phyloP scores from a whole-genome alignment of 108 stramenopile genomes.

The Parietichytrium sp. region DNA sequence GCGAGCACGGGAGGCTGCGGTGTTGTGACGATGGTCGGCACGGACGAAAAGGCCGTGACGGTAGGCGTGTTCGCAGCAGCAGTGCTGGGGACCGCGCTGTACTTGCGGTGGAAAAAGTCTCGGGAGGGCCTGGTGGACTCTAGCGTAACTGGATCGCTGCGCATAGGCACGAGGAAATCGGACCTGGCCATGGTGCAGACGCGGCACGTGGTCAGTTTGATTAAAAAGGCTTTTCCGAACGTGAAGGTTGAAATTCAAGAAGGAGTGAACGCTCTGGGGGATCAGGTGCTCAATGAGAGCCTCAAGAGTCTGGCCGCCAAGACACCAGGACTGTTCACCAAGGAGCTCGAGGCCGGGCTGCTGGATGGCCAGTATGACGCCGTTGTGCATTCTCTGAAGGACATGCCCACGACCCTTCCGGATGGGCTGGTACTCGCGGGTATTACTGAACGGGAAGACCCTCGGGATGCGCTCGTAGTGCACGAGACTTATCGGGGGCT shows the following conservation, averaged over 20 bases:
- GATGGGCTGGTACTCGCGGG: conserved; percentile 94
- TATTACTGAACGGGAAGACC: conserved; percentile 90
- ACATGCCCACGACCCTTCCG: conserved; percentile 98
- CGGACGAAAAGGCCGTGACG: no score
- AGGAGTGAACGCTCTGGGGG: conserved; percentile 5
- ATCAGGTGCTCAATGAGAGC: conserved; percentile 13
- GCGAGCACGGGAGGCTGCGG: no score
- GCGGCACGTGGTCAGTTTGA: background rate
- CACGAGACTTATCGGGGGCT: conserved; percentile 76
- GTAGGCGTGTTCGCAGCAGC: no score
- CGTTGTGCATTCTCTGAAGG: conserved; percentile 99
- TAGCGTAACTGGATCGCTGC: no score
- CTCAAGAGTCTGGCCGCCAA: conserved; percentile 30
- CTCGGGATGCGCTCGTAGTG: conserved; percentile 75
- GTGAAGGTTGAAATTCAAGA: background rate
- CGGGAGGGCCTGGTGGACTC: no score
- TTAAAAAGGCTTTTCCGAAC: background rate
- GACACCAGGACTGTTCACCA: conserved; percentile 89
- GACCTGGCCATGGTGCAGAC: conserved; percentile 34
- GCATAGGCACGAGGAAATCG: conserved; percentile 15
- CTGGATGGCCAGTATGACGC: conserved; percentile 95
- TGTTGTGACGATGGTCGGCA: no score
- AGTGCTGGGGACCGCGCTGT: no score
- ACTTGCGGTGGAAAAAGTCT: no score
- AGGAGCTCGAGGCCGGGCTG: conserved; percentile 96